Base-by-base conservation (phyloP, 1,139 yeast genomes). In the Yamadazyma aaseri region DNA sequence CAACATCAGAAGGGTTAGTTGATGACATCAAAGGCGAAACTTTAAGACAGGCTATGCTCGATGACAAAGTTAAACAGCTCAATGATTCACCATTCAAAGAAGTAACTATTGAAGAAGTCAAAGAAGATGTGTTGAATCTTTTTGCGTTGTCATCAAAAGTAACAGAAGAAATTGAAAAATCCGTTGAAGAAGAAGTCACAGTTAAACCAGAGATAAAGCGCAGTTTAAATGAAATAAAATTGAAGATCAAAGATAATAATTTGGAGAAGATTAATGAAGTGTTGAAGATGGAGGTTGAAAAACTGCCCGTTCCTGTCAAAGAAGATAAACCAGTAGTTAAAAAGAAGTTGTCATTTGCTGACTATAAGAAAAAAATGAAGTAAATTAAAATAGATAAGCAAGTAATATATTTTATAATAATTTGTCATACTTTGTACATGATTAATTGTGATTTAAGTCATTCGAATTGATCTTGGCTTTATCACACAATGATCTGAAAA, bases 281-380 rank as follows among this genome's bases (percentile, higher is more conserved):
- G 3, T 24, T 34, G 17, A 36, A 29, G 10, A 23, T 33, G 7
- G 38, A 36, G 15, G 30, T 22, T 10, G n/a, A n/a, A n/a, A n/a
- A n/a, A n/a, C n/a, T n/a, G n/a, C n/a, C n/a, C n/a, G n/a, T n/a
- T n/a, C n/a, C n/a, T n/a, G n/a, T n/a, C n/a, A n/a, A 29, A n/a
- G 34, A 35, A 14, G 35, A 29, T 13, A 36, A 41, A 26, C 50
- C 49, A 6, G 57, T 50, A 45, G 56, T 65, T 7, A 76, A 72
- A 44, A 86, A 86, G 64, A 84, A 85, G 56, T 63, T 86, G 41
- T 82, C 90, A 22, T 81, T 86, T 59, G 95, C 95, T 2, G 95
- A 86, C 53, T 86, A 86, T 56, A 81, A 80, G 55, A 81, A 78
- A 63, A 82, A 81, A 57, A 79, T 73, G 70, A 76, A 74, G 48